Evolutionary conservation across 2,329 filamentous ascomycete species (phyloP).

Genomic region (Onygenales sp.): DNA sequence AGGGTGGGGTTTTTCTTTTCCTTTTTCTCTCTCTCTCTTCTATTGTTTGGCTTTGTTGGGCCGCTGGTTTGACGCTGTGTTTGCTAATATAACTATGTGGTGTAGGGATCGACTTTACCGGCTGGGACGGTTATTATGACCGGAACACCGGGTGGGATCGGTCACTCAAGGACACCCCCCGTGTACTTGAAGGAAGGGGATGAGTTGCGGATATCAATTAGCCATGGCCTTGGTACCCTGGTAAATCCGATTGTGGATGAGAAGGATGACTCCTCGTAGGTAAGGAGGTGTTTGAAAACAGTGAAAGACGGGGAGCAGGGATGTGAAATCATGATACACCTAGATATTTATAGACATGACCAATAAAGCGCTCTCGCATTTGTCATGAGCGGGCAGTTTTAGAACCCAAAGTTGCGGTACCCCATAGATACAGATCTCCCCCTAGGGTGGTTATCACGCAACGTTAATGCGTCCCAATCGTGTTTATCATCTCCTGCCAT

Average conservation of each 20-base stretch:
- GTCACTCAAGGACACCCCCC: conserved; percentile 30
- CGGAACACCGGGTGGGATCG: conserved; percentile 35
- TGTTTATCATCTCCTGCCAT: neutral
- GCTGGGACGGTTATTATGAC: conserved; percentile 36
- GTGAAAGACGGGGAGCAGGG: neutral
- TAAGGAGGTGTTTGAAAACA: neutral
- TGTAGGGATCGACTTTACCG: conserved; percentile 31
- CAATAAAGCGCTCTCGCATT: too few species aligned
- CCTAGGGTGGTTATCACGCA: too few species aligned
- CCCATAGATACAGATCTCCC: too few species aligned
- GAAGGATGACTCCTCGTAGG: neutral
- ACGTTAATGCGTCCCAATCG: neutral
- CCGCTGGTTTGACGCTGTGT: neutral
- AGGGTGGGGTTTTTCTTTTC: neutral
- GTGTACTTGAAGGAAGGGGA: conserved; percentile 38
- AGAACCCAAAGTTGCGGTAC: too few species aligned
- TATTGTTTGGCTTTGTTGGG: neutral
- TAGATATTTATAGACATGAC: neutral
- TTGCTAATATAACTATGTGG: neutral
- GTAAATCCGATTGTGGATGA: neutral
- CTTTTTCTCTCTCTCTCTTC: neutral
- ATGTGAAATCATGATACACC: neutral
- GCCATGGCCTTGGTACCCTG: neutral
- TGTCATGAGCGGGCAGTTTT: neutral
- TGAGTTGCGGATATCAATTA: conserved; percentile 25